Evolutionary conservation across 345 rosid species (phyloP).

Genomic region (Raphanus raphanistrum): DNA sequence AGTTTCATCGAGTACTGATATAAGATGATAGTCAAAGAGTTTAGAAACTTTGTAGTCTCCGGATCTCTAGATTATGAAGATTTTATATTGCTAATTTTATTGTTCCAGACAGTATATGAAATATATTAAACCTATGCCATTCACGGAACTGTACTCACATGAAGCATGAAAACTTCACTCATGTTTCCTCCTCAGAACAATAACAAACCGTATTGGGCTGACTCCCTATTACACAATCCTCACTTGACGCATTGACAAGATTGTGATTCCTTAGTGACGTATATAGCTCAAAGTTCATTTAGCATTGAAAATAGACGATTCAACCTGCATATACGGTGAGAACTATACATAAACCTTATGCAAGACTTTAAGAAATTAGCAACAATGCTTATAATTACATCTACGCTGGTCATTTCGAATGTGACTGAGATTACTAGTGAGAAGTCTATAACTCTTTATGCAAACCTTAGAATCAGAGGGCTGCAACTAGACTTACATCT

Average conservation of each 20-base stretch:
- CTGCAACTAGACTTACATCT: neutral
- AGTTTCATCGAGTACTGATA: no score
- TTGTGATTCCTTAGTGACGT: slow-evolving; percentile 12
- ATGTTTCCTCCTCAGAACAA: slow-evolving; percentile 29
- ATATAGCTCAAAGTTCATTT: slow-evolving; percentile 13
- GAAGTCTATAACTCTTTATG: neutral
- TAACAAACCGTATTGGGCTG: slow-evolving; percentile 3
- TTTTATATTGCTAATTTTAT: no score
- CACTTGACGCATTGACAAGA: slow-evolving; percentile 22
- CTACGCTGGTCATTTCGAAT: neutral
- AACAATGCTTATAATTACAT: neutral
- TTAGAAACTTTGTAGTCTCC: no score
- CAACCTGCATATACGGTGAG: slow-evolving; percentile 23
- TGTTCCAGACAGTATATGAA: no score
- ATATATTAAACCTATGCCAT: neutral
- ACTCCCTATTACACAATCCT: slow-evolving; percentile 16
- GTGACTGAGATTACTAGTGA: neutral
- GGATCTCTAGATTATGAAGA: no score
- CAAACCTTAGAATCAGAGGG: neutral
- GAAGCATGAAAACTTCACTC: slow-evolving; percentile 16
- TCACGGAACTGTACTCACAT: slow-evolving; percentile 9
- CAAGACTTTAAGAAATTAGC: neutral
- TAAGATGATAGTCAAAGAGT: no score
- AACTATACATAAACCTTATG: slow-evolving; percentile 5
- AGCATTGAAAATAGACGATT: slow-evolving; percentile 13